Base-by-base conservation (phyloP, 2,329 filamentous ascomycete species). In the Lecanicillium sp. region DNA sequence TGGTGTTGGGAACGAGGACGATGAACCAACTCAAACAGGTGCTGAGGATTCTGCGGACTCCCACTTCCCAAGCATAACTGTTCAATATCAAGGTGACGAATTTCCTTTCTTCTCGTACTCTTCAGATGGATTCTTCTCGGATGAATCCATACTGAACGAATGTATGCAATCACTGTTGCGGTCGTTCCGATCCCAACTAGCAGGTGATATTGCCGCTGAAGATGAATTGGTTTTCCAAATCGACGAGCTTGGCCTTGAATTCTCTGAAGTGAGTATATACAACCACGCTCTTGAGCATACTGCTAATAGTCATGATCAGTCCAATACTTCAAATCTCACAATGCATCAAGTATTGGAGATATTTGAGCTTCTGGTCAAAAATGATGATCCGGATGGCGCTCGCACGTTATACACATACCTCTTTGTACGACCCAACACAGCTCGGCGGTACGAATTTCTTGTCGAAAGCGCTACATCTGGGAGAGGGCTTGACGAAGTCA, bases 161-260 rank as follows among this genome's bases (percentile, higher is more conserved):
- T 64, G 61, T 3, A 60, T 75, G 36, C 64, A 66, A 14, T 55
- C 59, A 7, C 56, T 75, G 10, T 49, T 75, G 36, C 52, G 57
- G 14, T 61, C 60, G 5, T 56, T 75, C 20, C 67, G 71, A 20
- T 51, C 55, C 6, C 68, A 72, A 44, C 58, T 75, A 12, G 52
- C 56, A 14, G 59, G 64, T 29, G 72, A 74, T 37, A 51, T 74
- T 3, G 53, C 56, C 5, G 41, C 55, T 4, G 59, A 64, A 14
- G 71, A 75, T 37, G 70, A 74, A 40, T 53, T 75, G 30, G 59
- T 67, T n/a, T 61, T 74, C 29, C 67, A 71, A 42, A 56, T 74
- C 33, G 68, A 74, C 19, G 66, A 72, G 42, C 61, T 75, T 29
- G 69, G 68, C 8, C 57, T 75, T 22, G 70, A 74, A 51, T 72